Evolutionary conservation across 768 basidiomycete genomes (phyloP).

Genomic region (Phanerodontia chrysosporium): DNA sequence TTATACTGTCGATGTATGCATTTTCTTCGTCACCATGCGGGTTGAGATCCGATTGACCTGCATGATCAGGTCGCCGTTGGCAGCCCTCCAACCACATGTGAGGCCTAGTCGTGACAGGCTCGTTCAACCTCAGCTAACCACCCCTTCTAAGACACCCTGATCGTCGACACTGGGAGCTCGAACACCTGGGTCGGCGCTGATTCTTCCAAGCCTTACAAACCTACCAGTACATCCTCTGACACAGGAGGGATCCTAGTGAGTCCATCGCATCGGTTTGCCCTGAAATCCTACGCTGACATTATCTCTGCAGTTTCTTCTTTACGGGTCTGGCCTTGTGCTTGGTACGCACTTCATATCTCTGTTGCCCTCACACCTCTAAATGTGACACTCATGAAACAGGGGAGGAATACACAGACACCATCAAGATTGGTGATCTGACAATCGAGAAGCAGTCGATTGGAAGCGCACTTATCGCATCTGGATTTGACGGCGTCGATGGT

Average conservation of each 20-base stretch:
- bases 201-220: neutral
- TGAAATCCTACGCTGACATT: neutral
- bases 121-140: neutral
- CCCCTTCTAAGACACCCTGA: neutral
- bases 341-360: too few relatives aligned
- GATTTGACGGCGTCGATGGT: conserved; percentile 44
- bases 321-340: conserved; percentile 14
- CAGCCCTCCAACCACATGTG: neutral
- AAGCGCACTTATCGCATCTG: neutral
- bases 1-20: neutral
- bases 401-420: conserved; percentile 3
- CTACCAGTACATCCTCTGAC: neutral
- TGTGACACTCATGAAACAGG: too few relatives aligned
- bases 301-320: conserved; percentile 12
- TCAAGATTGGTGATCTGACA: conserved; percentile 1
- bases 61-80: neutral
- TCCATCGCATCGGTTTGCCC: neutral
- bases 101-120: neutral
- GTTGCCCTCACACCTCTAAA: too few relatives aligned
- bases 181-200: conserved; percentile 20
- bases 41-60: neutral
- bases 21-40: neutral
- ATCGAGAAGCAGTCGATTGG: conserved; percentile 4
- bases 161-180: conserved; percentile 22
- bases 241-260: conserved; percentile 8